A percentile compares a stretch with the other conserved stretches of the same genome.
These are phyloP conservation scores for Pythium diclinum DNA, from an alignment of 352 stramenopile genomes.

Conservation along the genomic window DNA sequence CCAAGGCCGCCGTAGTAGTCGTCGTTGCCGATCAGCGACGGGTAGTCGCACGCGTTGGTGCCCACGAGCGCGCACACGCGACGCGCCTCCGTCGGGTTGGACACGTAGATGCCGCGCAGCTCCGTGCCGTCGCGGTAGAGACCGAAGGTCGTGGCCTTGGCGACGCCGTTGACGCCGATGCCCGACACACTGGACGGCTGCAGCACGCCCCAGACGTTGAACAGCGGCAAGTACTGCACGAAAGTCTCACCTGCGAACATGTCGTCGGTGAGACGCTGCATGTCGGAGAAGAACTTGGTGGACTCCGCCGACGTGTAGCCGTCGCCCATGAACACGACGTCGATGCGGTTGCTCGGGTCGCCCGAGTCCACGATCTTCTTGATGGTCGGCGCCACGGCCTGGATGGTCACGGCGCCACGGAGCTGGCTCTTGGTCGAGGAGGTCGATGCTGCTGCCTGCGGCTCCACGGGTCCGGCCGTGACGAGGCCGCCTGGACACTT, in stretches of 20 bases:
- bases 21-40: constrained; percentile 33
- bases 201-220: constrained; percentile 17
- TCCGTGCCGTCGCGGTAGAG: constrained; percentile 19
- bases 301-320: constrained; percentile 33
- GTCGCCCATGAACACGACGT: constrained; percentile 47
- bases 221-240: constrained; percentile 19
- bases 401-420: not conserved
- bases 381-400: constrained; percentile 7
- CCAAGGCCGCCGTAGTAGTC: constrained; percentile 30
- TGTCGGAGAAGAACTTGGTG: constrained; percentile 36
- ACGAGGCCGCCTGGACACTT: not conserved
- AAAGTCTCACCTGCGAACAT: constrained; percentile 33
- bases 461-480: not conserved
- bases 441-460: not conserved
- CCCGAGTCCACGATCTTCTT: constrained; percentile 38
- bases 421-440: not conserved
- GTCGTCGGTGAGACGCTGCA: constrained; percentile 34
- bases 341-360: constrained; percentile 36
- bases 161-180: constrained; percentile 5
- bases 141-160: constrained; percentile 8
- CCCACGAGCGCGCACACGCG: constrained; percentile 12
- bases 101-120: constrained; percentile 23
- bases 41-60: constrained; percentile 24
- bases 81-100: constrained; percentile 8
- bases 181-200: constrained; percentile 11